phyloP scores from a whole-genome alignment of 176 grass and related monocot species.

The Cymbopogon citratus region DNA sequence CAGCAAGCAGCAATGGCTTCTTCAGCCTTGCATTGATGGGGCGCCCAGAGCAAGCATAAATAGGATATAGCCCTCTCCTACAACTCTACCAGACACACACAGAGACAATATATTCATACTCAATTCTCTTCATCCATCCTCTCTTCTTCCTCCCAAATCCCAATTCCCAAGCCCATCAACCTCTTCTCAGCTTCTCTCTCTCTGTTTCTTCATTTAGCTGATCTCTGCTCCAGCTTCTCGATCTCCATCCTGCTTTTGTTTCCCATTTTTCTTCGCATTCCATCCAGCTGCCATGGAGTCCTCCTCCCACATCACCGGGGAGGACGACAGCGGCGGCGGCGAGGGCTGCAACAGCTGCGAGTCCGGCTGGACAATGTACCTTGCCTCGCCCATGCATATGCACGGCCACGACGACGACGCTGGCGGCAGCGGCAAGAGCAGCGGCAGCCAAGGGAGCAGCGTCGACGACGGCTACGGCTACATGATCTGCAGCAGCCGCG shows the following conservation, averaged over 20 bases:
- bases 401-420: conserved; percentile 23
- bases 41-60: conserved; percentile 27
- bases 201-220: too few relatives aligned
- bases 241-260: too few relatives aligned
- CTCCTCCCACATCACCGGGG: conserved; percentile 56
- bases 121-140: too few relatives aligned
- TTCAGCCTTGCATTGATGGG: conserved; percentile 43
- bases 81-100: neutral
- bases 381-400: conserved; percentile 59
- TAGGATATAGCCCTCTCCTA: neutral
- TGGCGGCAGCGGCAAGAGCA: conserved; percentile 17
- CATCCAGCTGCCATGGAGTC: conserved; percentile 33
- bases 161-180: too few relatives aligned
- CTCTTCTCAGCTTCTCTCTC: neutral
- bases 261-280: too few relatives aligned
- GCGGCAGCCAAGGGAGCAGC: conserved; percentile 38
- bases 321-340: conserved; percentile 59
- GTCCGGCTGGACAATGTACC: conserved; percentile 94
- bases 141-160: too few relatives aligned
- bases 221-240: too few relatives aligned
- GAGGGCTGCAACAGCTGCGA: conserved; percentile 77
- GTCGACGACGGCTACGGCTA: conserved; percentile 44
- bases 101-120: too few relatives aligned
- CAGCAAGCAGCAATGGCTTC: conserved; percentile 31
- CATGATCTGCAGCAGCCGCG: conserved; percentile 18